Evolutionary conservation across 306 rosid species (phyloP), one percentile per base, ranked within the genome.

Genomic region (Alnus glutinosa): DNA sequence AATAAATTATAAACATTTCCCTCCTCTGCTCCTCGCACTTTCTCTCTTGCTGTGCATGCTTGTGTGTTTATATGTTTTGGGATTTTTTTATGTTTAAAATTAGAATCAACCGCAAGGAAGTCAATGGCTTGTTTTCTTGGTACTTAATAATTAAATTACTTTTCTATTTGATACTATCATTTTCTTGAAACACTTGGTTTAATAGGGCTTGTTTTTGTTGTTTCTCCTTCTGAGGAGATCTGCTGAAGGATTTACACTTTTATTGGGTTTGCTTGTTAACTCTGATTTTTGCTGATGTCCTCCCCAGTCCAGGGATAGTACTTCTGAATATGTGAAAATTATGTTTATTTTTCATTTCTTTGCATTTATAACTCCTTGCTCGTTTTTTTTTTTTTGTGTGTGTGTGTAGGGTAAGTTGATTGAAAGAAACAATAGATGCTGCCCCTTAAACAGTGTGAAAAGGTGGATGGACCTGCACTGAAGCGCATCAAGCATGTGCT

Each of bases 391-490:
- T 39, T 3, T 4, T 0, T 39, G 4, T 39, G 4, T 39, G 4
- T 39, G 44, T 39, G 44, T 39, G 42, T 58, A 37, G 70, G 9
- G 7, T 78, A 15, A 63, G 54, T 77, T 66, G 58, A 73, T 83
- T 69, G 49, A 36, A 81, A 89, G 94, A 81, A 85, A 47, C 28
- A 23, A 23, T 23, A 23, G 28, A 23, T 23, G 28, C 28, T 23
- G 28, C 28, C 28, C 28, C 28, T 23, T 23, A 23, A 23, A 23
- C 28, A 23, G 28, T 23, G 28, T 23, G 28, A 23, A 23, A 23
- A 23, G 28, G 28, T 23, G 28, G 28, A 23, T 23, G 28, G 28
- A 23, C 28, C 28, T 23, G 28, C 28, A 23, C 28, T 23, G 28
- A 23, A 23, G 28, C 28, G 28, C 28, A 23, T 23, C 28, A 23